Percentiles rank a stretch among this genome's conserved stretches.
Evolutionary conservation across 306 rosid species (phyloP).

Genomic region (Astragalus glycyphyllos): DNA sequence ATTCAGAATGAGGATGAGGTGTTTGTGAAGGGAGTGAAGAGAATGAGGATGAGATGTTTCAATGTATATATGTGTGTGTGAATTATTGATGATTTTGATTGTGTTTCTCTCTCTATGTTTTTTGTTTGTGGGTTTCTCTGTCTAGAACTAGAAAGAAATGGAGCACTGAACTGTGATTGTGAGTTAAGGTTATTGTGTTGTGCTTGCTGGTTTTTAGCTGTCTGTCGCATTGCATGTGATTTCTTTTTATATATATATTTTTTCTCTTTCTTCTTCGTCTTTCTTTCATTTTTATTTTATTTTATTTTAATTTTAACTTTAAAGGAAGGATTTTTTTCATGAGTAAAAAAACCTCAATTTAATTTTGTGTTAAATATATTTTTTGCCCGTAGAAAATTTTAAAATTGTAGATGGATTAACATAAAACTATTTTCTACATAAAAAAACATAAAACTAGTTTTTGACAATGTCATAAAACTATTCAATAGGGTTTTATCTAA

Average conservation of each 20-base stretch:
- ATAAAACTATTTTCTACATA: too few relatives aligned
- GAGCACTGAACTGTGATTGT: slow-evolving; percentile 3
- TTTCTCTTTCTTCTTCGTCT: not conserved
- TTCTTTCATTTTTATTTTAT: not conserved
- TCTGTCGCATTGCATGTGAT: not conserved
- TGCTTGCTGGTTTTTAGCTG: slow-evolving; percentile 23
- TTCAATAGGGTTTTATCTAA: too few relatives aligned
- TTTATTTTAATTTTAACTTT: not conserved
- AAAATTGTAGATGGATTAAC: too few relatives aligned
- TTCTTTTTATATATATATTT: slow-evolving; percentile 1
- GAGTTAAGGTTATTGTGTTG: not conserved
- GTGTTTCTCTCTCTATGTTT: not conserved
- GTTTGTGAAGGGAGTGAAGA: not conserved
- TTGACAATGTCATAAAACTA: too few relatives aligned
- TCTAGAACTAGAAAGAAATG: not conserved
- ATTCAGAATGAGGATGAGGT: not conserved
- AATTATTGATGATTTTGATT: not conserved
- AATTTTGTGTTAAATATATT: too few relatives aligned
- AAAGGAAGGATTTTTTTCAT: not conserved
- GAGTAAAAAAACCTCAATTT: too few relatives aligned
- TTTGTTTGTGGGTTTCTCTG: not conserved
- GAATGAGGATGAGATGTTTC: not conserved
- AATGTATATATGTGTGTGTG: not conserved
- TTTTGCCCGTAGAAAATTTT: too few relatives aligned
- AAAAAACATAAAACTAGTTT: too few relatives aligned